phyloP scores from a whole-genome alignment of 2,329 filamentous ascomycete genomes.

The Zymoseptoria ardabiliae region DNA sequence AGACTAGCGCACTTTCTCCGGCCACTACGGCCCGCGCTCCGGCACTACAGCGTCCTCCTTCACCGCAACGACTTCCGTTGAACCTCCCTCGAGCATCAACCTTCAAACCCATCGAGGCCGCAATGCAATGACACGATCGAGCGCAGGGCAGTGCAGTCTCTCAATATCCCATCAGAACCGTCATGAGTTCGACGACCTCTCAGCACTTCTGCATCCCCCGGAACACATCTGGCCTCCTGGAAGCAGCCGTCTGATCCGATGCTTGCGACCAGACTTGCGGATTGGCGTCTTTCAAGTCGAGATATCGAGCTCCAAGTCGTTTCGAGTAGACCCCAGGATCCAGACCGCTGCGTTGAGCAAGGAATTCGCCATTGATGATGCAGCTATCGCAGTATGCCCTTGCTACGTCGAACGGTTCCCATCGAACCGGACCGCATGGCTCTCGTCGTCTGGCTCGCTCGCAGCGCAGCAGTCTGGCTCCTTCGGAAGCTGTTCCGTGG shows the following conservation, averaged over 20 bases:
- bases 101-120: not conserved
- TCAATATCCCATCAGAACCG: not conserved
- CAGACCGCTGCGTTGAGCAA: slow-evolving; percentile 18
- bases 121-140: not conserved
- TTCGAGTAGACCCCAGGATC: slow-evolving; percentile 17
- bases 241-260: not conserved
- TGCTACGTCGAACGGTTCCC: slow-evolving; percentile 15
- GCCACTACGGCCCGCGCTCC: not conserved
- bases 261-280: slow-evolving; percentile 4
- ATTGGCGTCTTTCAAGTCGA: slow-evolving; percentile 16
- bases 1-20: not conserved
- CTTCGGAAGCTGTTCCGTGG: slow-evolving; percentile 17
- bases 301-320: slow-evolving; percentile 16
- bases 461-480: slow-evolving; percentile 11
- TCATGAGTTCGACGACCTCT: not conserved
- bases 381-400: slow-evolving; percentile 22
- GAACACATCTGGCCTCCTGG: not conserved
- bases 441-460: slow-evolving; percentile 2
- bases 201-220: not conserved
- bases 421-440: slow-evolving; percentile 8
- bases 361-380: slow-evolving; percentile 20
- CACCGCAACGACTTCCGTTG: not conserved
- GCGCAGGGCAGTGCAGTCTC: not conserved
- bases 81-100: not conserved
- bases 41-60: not conserved